A percentile compares a stretch with the other conserved stretches of the same genome.
These are phyloP conservation scores for Olyra latifolia DNA, from an alignment of 176 grass and related monocot species.

Conservation along the genomic window DNA sequence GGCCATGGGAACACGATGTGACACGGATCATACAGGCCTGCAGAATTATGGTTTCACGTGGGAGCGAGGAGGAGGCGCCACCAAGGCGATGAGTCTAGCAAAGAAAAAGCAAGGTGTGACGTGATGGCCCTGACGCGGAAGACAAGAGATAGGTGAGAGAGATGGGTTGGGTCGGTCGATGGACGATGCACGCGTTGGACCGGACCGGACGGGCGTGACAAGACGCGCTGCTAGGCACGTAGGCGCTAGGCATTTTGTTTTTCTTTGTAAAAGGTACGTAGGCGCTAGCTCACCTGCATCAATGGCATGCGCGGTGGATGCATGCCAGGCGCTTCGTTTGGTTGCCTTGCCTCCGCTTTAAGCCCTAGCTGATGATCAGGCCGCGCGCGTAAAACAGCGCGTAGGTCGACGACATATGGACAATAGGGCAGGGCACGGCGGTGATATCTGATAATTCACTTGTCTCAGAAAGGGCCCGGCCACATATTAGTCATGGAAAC, in stretches of 20 bases:
- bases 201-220: slow-evolving; percentile 20
- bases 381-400: too few relatives aligned
- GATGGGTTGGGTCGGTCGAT: background rate
- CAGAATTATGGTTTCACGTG: too few relatives aligned
- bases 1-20: slow-evolving; percentile 25
- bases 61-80: too few relatives aligned
- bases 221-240: background rate
- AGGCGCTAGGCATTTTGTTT: too few relatives aligned
- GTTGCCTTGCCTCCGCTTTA: background rate
- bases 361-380: too few relatives aligned
- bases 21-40: slow-evolving; percentile 1
- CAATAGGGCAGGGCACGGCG: too few relatives aligned
- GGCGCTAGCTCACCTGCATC: background rate
- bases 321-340: background rate
- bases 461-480: too few relatives aligned
- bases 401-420: background rate
- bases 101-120: background rate
- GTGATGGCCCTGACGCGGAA: background rate
- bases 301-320: background rate
- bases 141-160: background rate
- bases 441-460: too few relatives aligned
- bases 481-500: too few relatives aligned
- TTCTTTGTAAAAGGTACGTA: too few relatives aligned
- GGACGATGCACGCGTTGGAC: background rate
- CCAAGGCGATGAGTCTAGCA: background rate